These are phyloP conservation scores for Stereocaulon alpinum DNA, from an alignment of 495 filamentous ascomycete genomes.

Conservation along the genomic window DNA sequence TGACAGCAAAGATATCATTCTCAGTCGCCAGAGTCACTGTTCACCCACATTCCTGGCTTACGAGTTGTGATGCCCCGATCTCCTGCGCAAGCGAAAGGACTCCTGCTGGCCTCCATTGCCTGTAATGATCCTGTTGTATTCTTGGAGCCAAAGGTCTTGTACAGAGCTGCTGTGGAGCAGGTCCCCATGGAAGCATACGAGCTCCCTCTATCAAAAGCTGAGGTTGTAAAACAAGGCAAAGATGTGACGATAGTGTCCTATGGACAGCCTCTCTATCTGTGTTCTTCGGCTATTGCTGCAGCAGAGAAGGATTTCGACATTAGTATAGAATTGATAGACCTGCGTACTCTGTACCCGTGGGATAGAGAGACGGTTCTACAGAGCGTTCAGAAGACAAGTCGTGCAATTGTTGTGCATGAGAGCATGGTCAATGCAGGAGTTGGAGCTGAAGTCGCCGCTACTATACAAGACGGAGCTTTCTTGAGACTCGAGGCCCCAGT, in stretches of 20 bases:
- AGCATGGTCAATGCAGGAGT: conserved; percentile 92
- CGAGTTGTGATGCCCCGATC: conserved; percentile 84
- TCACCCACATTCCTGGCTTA: conserved; percentile 84
- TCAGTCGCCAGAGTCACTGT: conserved; percentile 85
- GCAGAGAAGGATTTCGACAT: conserved; percentile 75
- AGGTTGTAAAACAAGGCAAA: conserved; percentile 72
- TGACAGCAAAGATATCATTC: conserved; percentile 61
- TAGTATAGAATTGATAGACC: conserved; percentile 78
- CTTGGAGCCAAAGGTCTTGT: conserved; percentile 94
- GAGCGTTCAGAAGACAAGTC: conserved; percentile 82
- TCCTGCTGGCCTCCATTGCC: conserved; percentile 64
- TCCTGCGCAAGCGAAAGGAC: conserved; percentile 83
- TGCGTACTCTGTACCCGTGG: conserved; percentile 92
- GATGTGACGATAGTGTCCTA: conserved; percentile 86
- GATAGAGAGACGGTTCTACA: conserved; percentile 73
- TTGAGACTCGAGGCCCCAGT: conserved; percentile 86
- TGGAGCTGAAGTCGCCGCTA: conserved; percentile 86
- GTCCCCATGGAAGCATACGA: conserved; percentile 76
- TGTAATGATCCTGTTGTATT: conserved; percentile 88
- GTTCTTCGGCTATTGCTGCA: conserved; percentile 64
- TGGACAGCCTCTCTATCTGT: conserved; percentile 85
- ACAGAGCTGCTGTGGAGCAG: conserved; percentile 90
- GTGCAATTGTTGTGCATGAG: conserved; percentile 90
- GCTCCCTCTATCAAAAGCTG: conserved; percentile 79
- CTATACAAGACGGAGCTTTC: conserved; percentile 84